Evolutionary conservation across 139 green algal species (phyloP).

Genomic region (Tetraselmis striata): DNA sequence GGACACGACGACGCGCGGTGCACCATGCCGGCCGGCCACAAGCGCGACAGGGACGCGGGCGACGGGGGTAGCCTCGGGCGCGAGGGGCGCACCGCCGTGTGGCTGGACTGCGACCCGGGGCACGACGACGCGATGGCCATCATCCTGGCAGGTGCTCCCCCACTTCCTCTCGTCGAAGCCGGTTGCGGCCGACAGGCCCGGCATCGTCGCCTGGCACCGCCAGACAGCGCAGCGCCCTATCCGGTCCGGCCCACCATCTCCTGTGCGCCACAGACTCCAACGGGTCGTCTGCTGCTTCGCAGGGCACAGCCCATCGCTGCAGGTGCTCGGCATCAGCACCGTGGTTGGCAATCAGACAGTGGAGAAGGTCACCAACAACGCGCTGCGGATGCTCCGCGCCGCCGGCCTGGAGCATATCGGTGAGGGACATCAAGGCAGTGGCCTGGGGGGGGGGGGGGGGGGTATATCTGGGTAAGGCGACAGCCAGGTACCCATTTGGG

Average conservation of each 20-base stretch:
- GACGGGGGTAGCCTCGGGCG: too few relatives aligned
- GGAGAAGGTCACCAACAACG: constrained; percentile 79
- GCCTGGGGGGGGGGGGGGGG: too few relatives aligned
- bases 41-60: too few relatives aligned
- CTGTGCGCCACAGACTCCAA: too few relatives aligned
- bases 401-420: constrained; percentile 55
- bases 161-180: too few relatives aligned
- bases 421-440: constrained; percentile 15
- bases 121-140: constrained; percentile 93
- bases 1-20: constrained; percentile 90
- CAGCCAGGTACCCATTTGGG: too few relatives aligned
- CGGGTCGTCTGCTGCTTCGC: too few relatives aligned
- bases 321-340: constrained; percentile 81
- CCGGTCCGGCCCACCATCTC: too few relatives aligned
- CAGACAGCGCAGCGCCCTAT: too few relatives aligned
- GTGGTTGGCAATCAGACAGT: constrained; percentile 82
- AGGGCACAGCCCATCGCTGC: constrained; percentile 41
- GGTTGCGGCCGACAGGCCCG: too few relatives aligned
- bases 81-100: constrained; percentile 41
- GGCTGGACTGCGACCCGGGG: constrained; percentile 82
- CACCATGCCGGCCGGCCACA: constrained; percentile 75
- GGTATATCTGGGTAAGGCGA: too few relatives aligned
- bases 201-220: too few relatives aligned
- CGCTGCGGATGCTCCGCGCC: constrained; percentile 60
- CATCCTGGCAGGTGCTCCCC: constrained; percentile 58